Evolutionary conservation across 352 stramenopile species (phyloP), one percentile per base, ranked within the genome.

Genomic region (Pilasporangium apinafurcum): DNA sequence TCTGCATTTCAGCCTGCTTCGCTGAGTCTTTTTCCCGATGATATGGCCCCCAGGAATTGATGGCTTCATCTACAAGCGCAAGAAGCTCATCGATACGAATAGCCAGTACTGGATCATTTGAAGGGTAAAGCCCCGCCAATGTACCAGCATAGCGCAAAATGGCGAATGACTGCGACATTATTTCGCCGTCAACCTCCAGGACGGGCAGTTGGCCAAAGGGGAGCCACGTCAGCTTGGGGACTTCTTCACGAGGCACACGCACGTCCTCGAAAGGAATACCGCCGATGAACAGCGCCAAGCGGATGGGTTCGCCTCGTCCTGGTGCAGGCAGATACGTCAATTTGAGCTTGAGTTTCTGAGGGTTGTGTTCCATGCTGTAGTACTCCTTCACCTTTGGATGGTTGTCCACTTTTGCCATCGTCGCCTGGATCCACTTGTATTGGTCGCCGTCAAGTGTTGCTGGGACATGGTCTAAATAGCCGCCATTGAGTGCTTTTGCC

Each of bases 141-240:
- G 49, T 82, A 7, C 81, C 78, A 8, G 60, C 72, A 29, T 82
- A 87, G 22, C 78, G 67, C 8, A 87, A 47, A 27, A 90, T 73
- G 1, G 68, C 60, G 24, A 59, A 44, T 5, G 44, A 44, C 44
- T 48, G 40, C 40, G 40, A 28, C 6, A 48, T 37, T 28, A 48
- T 21, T 2, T 58, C 45, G 8, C 53, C 56, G 34, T 68, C 53
- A 5, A 68, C 28, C 6, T 61, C 32, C 16, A 77, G 44, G 27
- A 64, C 51, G 1, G 65, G 65, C 27, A 77, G 16, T 31, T 77
- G 62, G 24, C 52, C 49, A 37, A 68, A 70, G 7, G 61, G 61
- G 9, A 74, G 49, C 25, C 40, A 55, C 4, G 31, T 1, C 48
- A 83, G 87, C 27, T 63, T 32, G 14, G 43, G 48, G 4, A 4